A percentile compares a stretch with the other conserved stretches of the same genome.
These are phyloP conservation scores for Medicago ruthenica DNA, from an alignment of 306 rosid genomes.

Conservation along the genomic window DNA sequence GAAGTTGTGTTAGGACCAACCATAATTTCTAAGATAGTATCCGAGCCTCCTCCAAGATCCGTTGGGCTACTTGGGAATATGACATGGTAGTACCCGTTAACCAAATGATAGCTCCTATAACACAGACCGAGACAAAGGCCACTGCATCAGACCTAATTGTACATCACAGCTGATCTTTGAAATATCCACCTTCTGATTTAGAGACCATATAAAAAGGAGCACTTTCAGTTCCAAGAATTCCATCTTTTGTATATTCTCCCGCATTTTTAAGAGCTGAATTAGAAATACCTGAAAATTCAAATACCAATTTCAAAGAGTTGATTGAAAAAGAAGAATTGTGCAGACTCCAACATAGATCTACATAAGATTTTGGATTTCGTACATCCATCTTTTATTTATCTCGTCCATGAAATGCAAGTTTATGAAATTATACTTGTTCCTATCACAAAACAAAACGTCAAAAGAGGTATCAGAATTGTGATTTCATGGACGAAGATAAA, in stretches of 20 bases:
- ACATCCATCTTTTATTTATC: constrained; percentile 24
- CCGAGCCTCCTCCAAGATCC: no score
- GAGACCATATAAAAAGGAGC: constrained; percentile 82
- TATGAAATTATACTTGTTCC: constrained; percentile 27
- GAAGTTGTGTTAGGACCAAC: no score
- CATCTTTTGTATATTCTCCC: constrained; percentile 65
- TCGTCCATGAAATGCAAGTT: constrained; percentile 1
- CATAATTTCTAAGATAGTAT: no score
- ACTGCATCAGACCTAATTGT: constrained; percentile 69
- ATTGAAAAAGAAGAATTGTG: constrained; percentile 21
- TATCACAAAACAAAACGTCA: background rate
- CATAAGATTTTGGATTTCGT: background rate
- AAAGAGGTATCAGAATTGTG: constrained; percentile 47
- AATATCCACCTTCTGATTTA: constrained; percentile 55
- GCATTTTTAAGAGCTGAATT: constrained; percentile 60
- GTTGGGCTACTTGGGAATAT: no score
- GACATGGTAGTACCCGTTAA: constrained; percentile 61
- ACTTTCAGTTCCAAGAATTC: constrained; percentile 75
- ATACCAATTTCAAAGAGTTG: background rate
- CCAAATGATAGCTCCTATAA: no score
- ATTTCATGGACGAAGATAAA: constrained; percentile 5
- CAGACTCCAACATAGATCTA: constrained; percentile 26
- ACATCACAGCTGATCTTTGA: constrained; percentile 81
- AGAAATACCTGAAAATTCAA: constrained; percentile 63
- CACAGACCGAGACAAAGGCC: constrained; percentile 72